Percentiles rank a stretch among this genome's conserved stretches.
Evolutionary conservation across 768 basidiomycete genomes (phyloP).

Genomic region (Phanerodontia chrysosporium): DNA sequence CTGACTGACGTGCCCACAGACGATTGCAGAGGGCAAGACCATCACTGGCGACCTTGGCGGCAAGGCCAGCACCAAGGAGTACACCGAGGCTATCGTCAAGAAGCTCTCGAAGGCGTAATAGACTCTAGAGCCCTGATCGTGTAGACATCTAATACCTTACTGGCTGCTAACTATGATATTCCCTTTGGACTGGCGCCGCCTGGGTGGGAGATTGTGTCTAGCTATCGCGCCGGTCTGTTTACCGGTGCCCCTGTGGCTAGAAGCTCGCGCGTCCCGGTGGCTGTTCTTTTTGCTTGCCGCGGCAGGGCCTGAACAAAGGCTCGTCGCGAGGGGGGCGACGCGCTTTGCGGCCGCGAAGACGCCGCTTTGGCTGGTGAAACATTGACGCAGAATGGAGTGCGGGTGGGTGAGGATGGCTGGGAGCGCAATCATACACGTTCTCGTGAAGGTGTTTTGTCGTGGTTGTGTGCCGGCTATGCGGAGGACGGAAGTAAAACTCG

Average conservation of each 20-base stretch:
- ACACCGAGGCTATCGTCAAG: conserved; percentile 81
- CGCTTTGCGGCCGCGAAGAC: background rate
- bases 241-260: background rate
- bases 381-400: background rate
- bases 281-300: background rate
- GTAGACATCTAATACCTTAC: conserved; percentile 14
- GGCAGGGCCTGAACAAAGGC: background rate
- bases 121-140: background rate
- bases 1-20: conserved; percentile 43
- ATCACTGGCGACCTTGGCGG: conserved; percentile 98
- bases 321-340: conserved; percentile 4
- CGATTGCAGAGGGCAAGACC: conserved; percentile 92
- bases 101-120: conserved; percentile 44
- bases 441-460: background rate
- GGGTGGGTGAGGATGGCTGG: background rate
- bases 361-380: background rate
- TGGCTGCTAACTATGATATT: conserved; percentile 10
- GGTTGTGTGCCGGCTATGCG: background rate
- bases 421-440: background rate
- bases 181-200: background rate
- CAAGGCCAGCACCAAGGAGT: conserved; percentile 84
- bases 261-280: background rate
- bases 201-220: background rate
- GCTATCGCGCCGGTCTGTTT: background rate
- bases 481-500: conserved; percentile 4